These are phyloP conservation scores for Acacia acuminata DNA, from an alignment of 306 rosid genomes.

Conservation along the genomic window DNA sequence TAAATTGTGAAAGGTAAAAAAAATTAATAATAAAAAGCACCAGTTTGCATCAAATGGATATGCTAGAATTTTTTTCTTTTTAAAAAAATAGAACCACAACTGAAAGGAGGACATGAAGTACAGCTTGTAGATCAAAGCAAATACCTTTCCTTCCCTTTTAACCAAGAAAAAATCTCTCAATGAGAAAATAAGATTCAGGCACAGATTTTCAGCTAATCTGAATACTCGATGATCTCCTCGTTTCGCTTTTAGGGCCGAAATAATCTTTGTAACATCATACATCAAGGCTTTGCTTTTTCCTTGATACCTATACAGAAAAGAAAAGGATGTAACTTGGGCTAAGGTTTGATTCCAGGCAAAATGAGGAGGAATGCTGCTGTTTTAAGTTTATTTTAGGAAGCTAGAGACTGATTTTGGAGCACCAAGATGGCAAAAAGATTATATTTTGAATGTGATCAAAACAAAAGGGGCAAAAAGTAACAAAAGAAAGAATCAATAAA, in stretches of 20 bases:
- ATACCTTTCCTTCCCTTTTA: constrained; percentile 96
- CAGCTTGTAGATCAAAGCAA: constrained; percentile 39
- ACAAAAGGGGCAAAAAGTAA: background rate
- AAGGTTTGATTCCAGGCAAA: constrained; percentile 9
- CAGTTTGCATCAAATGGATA: constrained; percentile 23
- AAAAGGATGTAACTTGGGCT: constrained; percentile 27
- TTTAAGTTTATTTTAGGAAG: constrained; percentile 19
- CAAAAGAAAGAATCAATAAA: constrained; percentile 4
- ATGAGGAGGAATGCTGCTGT: constrained; percentile 5
- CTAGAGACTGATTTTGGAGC: constrained; percentile 15
- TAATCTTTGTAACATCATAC: constrained; percentile 96
- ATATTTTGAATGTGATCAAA: background rate
- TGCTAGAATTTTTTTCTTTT: background rate
- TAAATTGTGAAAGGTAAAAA: constrained; percentile 31
- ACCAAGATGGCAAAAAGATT: constrained; percentile 10
- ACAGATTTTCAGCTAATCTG: constrained; percentile 94
- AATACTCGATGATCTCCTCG: constrained; percentile 96
- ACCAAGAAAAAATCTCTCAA: constrained; percentile 92
- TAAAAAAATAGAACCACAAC: background rate
- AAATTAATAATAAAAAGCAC: constrained; percentile 16
- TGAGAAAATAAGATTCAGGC: constrained; percentile 92
- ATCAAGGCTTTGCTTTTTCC: constrained; percentile 93
- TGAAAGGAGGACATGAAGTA: background rate
- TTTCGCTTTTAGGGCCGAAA: constrained; percentile 80
- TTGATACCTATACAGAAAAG: constrained; percentile 67